Conservation (phyloP, 2,329 filamentous ascomycete species). For the Paecilomyces fulvus region DNA sequence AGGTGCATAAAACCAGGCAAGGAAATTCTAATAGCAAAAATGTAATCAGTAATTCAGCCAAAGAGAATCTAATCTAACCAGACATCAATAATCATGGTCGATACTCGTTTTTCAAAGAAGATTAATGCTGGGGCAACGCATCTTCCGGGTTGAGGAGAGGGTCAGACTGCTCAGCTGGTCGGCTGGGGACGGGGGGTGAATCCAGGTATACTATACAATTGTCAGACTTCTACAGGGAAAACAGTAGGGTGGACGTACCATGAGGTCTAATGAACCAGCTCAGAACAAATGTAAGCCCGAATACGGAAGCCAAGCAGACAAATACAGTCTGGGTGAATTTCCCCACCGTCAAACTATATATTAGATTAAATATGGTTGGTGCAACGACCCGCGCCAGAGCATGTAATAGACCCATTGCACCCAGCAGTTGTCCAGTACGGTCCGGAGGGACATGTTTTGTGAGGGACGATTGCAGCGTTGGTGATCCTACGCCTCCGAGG, state of each 20-base stretch:
- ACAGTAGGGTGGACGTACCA: conserved; percentile 48
- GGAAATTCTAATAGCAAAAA: no score
- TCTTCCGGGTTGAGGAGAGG: neutral
- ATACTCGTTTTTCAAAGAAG: neutral
- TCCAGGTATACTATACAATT: neutral
- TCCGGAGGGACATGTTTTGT: conserved; percentile 87
- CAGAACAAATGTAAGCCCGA: conserved; percentile 55
- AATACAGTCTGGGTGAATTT: conserved; percentile 77
- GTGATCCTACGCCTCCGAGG: conserved; percentile 74
- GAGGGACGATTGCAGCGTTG: conserved; percentile 72
- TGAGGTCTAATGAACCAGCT: conserved; percentile 66
- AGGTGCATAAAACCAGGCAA: no score
- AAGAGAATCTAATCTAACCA: neutral
- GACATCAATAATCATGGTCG: neutral
- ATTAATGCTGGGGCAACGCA: neutral
- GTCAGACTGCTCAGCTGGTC: neutral
- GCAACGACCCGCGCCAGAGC: conserved; percentile 69
- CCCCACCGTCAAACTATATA: conserved; percentile 75
- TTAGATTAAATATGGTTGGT: conserved; percentile 73
- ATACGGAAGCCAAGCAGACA: conserved; percentile 60
- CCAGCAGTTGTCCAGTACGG: conserved; percentile 76
- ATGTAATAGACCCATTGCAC: conserved; percentile 78
- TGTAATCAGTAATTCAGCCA: no score
- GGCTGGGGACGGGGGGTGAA: neutral
- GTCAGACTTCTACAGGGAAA: conserved; percentile 5